A percentile compares a stretch with the other conserved stretches of the same genome.
phyloP scores from a whole-genome alignment of 2,329 filamentous ascomycete genomes.

The Curvularia verruculosa region DNA sequence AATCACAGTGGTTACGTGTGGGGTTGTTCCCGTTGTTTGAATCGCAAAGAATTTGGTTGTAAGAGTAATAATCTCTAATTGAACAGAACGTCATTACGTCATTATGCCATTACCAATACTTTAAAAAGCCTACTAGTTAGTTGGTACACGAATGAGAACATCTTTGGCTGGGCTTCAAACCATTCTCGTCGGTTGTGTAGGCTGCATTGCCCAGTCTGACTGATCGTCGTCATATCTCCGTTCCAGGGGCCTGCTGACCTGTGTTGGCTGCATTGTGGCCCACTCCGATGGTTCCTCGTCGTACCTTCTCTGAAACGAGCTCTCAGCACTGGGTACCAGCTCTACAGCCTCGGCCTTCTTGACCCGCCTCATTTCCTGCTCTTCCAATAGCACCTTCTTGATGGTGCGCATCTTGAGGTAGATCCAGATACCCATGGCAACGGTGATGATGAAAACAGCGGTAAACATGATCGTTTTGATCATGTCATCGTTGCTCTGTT shows the following conservation, averaged over 20 bases:
- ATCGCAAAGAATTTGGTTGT: not conserved
- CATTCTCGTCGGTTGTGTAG: constrained; percentile 32
- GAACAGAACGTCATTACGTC: constrained; percentile 18
- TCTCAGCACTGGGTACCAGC: constrained; percentile 26
- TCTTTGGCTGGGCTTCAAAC: constrained; percentile 5
- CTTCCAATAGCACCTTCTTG: constrained; percentile 42
- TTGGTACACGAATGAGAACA: not conserved
- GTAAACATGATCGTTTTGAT: constrained; percentile 42
- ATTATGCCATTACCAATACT: constrained; percentile 24
- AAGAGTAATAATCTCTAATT: not conserved
- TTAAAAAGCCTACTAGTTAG: not conserved
- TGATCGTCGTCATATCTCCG: constrained; percentile 16
- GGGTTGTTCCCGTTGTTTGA: not conserved
- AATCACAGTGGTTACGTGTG: not conserved
- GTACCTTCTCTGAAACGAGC: constrained; percentile 26
- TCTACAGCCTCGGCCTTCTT: constrained; percentile 26
- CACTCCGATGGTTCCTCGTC: constrained; percentile 28
- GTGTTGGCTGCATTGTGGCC: constrained; percentile 24
- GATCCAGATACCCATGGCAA: constrained; percentile 42
- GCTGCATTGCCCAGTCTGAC: constrained; percentile 17
- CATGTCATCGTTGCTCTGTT: constrained; percentile 31
- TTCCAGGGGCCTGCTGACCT: constrained; percentile 9
- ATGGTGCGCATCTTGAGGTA: constrained; percentile 44
- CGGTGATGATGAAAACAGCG: constrained; percentile 37
- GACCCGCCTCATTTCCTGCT: constrained; percentile 36